Base-by-base conservation (phyloP, 2,329 filamentous ascomycete genomes). In the Fusarium humuli region DNA sequence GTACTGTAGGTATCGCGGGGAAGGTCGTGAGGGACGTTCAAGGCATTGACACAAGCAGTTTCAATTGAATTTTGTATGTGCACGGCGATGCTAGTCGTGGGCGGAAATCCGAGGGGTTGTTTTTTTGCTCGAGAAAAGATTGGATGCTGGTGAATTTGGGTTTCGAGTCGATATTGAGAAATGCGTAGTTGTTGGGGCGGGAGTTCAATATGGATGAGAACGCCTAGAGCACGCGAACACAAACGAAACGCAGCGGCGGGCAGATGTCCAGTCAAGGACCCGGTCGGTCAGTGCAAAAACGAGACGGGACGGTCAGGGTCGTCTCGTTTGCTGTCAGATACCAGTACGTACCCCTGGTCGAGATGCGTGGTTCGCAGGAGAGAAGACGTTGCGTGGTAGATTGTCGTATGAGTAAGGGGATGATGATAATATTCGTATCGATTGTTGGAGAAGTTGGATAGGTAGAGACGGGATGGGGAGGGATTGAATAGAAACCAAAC, bases 221-320 rank as follows among this genome's bases (percentile, higher is more conserved):
- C 72, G 72, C 72, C 67, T 72, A 74, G 61, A 68, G 62, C 69
- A 73, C 69, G 71, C 67, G 70, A 72, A 73, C 72, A 73, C 72
- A 63, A 52, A 52, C 49, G 49, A 41, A 41, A 52, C 49, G 34
- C 23, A 41, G 34, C 30, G 32, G 69, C 69, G 70, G 71, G 64
- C 73, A 70, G 62, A 68, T 71, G 67, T 53, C 64, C 56, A 48
- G 42, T 37, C 42, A 32, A 65, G 71, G 65, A 71, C 30, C 72
- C 61, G 68, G 72, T 72, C 68, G 66, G 72, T 73, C 72, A 71
- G 63, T 71, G 68, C 68, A 69, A 69, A 70, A 75, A 73, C 57
- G 54, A 64, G 57, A 63, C 64, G 56, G 46, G 66, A 72, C 72
- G 72, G 72, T 70, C 70, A 66, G 69, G 64, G 63, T 71, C 66